A percentile compares a stretch with the other conserved stretches of the same genome.
Evolutionary conservation across 345 rosid genomes (phyloP).

Genomic region (Raphanus sativus): DNA sequence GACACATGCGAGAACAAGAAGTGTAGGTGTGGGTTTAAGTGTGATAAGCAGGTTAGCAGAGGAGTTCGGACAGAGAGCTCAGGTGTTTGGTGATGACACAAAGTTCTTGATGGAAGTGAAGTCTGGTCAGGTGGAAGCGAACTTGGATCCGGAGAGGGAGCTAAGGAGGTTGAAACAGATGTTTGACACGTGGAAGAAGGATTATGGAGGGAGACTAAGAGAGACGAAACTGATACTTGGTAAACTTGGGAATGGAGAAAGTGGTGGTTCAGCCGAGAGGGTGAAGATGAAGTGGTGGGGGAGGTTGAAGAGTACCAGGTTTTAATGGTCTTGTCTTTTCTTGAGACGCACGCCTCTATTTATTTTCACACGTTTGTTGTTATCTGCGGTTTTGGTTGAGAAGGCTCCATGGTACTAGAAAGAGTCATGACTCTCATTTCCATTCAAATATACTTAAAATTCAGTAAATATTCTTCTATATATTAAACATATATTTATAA

Average conservation of each 20-base stretch:
- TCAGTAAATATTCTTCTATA: slow-evolving; percentile 22
- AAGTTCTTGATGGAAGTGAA: slow-evolving; percentile 54
- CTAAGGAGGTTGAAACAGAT: slow-evolving; percentile 59
- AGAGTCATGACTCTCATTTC: slow-evolving; percentile 13
- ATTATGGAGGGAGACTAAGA: slow-evolving; percentile 63
- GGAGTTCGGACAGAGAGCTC: slow-evolving; percentile 74
- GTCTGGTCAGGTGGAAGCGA: slow-evolving; percentile 42
- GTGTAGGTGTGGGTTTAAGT: slow-evolving; percentile 49
- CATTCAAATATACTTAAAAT: neutral
- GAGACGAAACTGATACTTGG: slow-evolving; percentile 51
- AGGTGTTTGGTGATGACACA: slow-evolving; percentile 63
- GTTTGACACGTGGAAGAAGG: slow-evolving; percentile 87
- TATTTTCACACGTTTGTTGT: slow-evolving; percentile 15
- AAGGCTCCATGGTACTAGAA: slow-evolving; percentile 16
- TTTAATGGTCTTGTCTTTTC: neutral
- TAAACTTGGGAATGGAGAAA: slow-evolving; percentile 31
- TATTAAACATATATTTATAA: neutral
- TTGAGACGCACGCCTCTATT: slow-evolving; percentile 22
- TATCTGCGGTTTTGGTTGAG: slow-evolving; percentile 17
- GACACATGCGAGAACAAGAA: slow-evolving; percentile 44
- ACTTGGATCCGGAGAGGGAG: slow-evolving; percentile 57
- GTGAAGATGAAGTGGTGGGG: slow-evolving; percentile 39
- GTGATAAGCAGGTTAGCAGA: slow-evolving; percentile 56
- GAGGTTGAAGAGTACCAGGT: slow-evolving; percentile 32
- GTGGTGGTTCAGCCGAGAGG: slow-evolving; percentile 31